Base-by-base conservation (phyloP, 2,329 filamentous ascomycete species). In the Cladosporium halotolerans region DNA sequence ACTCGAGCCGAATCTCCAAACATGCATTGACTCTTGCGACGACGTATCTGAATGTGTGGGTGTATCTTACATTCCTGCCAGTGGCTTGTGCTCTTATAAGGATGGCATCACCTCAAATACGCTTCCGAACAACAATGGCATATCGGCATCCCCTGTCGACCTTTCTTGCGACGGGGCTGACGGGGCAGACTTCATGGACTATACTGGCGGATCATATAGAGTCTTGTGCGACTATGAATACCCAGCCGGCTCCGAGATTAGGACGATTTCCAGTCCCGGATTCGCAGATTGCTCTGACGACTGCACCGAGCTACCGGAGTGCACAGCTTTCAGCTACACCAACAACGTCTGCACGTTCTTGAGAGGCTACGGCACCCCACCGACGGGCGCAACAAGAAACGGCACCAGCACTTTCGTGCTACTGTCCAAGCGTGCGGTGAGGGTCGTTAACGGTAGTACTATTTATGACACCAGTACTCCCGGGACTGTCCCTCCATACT, bases 151-250 rank as follows among this genome's bases (percentile, higher is more conserved):
- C 9, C 52, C 58, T 0, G 52, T 60, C 10, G 59, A 64, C 38
- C 43, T 65, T 2, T 52, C 47, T 3, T 66, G 64, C 46, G 61
- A 63, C 1, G 53, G 53, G 16, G 64, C 56, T 2, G 58, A 64
- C 32, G 57, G 57, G 2, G 52, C 53, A 6, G 45, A 49, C 5
- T 62, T 62, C 43, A 46, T 62, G 13, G 64, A 66, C 54, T 45
- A 51, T 19, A 53, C 48, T 3, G 64, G 63, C 18, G 54, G 55
- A 9, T 55, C 57, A 8, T 66, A 66, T 52, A 55, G 65, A 44
- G 59, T 65, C 6, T 49, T 61, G 19, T 66, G 64, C 49, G 58
- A 63, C 36, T 53, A 57, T 7, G 59, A 53, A 8, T 64, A 60
- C 31, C 63, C 60, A 14, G 51, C 55, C 1, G 55, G 55, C 45